These are phyloP conservation scores for Melastoma malabathricum DNA, from an alignment of 345 rosid genomes.

Conservation along the genomic window DNA sequence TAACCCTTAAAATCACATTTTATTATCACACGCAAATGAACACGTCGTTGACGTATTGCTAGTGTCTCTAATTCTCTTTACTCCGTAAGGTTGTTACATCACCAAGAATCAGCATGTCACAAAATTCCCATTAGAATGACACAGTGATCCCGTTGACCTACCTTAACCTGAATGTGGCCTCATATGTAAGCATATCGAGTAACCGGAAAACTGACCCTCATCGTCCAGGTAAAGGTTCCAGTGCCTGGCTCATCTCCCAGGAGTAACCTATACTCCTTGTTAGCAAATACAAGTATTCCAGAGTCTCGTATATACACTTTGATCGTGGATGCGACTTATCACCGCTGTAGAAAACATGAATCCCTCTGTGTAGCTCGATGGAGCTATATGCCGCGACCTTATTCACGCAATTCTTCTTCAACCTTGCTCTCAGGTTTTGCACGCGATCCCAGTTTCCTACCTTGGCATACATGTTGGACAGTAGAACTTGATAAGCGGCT, in stretches of 20 bases:
- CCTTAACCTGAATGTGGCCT: too few relatives aligned
- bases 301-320: conserved; percentile 24
- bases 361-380: conserved; percentile 23
- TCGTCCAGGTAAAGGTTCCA: too few relatives aligned
- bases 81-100: too few relatives aligned
- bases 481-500: conserved; percentile 32
- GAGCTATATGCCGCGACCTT: conserved; percentile 47
- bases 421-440: conserved; percentile 25
- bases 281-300: conserved; percentile 28
- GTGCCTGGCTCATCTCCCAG: conserved; percentile 14
- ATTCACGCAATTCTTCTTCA: conserved; percentile 33
- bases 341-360: conserved; percentile 43
- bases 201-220: too few relatives aligned
- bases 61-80: too few relatives aligned
- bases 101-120: too few relatives aligned
- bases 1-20: too few relatives aligned
- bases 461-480: conserved; percentile 42
- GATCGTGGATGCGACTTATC: conserved; percentile 44
- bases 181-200: too few relatives aligned
- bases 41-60: too few relatives aligned
- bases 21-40: too few relatives aligned
- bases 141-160: too few relatives aligned
- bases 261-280: conserved; percentile 40
- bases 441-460: conserved; percentile 37
- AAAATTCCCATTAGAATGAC: too few relatives aligned